phyloP scores from a whole-genome alignment of 1,284 basidiomycete species.

The Ustilago trichophora region DNA sequence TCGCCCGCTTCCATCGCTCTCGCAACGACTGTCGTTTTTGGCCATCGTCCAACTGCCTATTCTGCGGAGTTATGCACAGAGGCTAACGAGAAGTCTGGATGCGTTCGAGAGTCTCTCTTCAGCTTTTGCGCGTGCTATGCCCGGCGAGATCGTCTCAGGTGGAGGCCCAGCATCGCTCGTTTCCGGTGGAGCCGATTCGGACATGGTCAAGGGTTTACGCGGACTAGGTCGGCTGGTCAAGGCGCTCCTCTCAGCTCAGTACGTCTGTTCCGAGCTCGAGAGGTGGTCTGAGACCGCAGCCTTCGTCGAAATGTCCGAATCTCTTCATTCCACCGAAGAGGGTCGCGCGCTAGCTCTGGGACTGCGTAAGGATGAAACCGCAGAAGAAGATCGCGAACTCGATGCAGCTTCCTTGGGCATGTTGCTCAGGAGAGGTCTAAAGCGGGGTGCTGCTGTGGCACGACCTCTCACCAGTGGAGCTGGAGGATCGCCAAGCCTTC shows the following conservation, averaged over 20 bases:
- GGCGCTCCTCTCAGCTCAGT: constrained; percentile 52
- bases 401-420: constrained; percentile 56
- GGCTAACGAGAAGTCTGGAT: constrained; percentile 84
- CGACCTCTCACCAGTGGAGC: constrained; percentile 12
- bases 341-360: constrained; percentile 27
- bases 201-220: constrained; percentile 59
- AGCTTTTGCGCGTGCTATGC: constrained; percentile 85
- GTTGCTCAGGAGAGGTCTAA: constrained; percentile 50
- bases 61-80: constrained; percentile 77
- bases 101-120: constrained; percentile 80
- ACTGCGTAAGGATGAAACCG: constrained; percentile 28
- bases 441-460: constrained; percentile 42
- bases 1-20: constrained; percentile 79
- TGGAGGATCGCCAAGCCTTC: background rate
- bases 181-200: constrained; percentile 35
- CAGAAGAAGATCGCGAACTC: constrained; percentile 45
- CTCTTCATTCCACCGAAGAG: constrained; percentile 32
- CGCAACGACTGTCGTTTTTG: constrained; percentile 83
- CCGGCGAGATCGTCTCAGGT: constrained; percentile 72
- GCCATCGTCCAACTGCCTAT: constrained; percentile 84
- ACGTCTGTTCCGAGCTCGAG: constrained; percentile 49
- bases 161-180: constrained; percentile 5
- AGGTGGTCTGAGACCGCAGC: constrained; percentile 48
- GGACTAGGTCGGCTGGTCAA: constrained; percentile 59
- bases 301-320: constrained; percentile 52